Evolutionary conservation across 1,284 basidiomycete species (phyloP).

Genomic region (Meira miltonrushii): DNA sequence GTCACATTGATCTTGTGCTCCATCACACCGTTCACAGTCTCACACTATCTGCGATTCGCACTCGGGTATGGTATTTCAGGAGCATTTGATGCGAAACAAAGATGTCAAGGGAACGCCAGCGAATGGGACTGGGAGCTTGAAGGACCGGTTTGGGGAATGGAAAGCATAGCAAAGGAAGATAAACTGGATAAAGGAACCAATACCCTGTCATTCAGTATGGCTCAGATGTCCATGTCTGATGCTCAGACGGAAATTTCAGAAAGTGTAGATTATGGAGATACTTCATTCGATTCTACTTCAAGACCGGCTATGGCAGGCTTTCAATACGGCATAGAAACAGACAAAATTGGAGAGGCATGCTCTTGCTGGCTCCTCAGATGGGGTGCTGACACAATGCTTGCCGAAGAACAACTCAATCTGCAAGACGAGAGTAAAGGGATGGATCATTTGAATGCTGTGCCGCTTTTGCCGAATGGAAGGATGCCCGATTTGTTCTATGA

Average conservation of each 20-base stretch:
- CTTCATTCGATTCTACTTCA: neutral
- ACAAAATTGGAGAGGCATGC: constrained; percentile 85
- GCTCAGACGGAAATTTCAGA: neutral
- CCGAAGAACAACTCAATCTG: constrained; percentile 58
- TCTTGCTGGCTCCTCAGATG: constrained; percentile 82
- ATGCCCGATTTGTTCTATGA: neutral
- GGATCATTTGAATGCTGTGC: neutral
- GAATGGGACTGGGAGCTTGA: constrained; percentile 57
- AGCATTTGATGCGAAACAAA: constrained; percentile 50
- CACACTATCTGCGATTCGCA: constrained; percentile 76
- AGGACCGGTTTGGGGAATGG: constrained; percentile 60
- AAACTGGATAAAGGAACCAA: neutral
- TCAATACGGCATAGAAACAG: constrained; percentile 64
- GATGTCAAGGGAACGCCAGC: constrained; percentile 13
- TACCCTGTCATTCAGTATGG: too few species aligned
- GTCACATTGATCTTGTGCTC: constrained; percentile 68
- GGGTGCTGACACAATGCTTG: constrained; percentile 70
- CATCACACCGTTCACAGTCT: constrained; percentile 71
- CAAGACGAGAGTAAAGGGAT: constrained; percentile 14
- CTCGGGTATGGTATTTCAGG: constrained; percentile 67
- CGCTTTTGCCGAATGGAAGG: neutral
- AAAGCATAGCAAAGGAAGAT: constrained; percentile 44
- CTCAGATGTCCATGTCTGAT: neutral
- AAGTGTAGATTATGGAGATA: neutral
- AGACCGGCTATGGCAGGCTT: constrained; percentile 11